phyloP scores from a whole-genome alignment of 441 rosid species.

The Metrosideros polymorpha region DNA sequence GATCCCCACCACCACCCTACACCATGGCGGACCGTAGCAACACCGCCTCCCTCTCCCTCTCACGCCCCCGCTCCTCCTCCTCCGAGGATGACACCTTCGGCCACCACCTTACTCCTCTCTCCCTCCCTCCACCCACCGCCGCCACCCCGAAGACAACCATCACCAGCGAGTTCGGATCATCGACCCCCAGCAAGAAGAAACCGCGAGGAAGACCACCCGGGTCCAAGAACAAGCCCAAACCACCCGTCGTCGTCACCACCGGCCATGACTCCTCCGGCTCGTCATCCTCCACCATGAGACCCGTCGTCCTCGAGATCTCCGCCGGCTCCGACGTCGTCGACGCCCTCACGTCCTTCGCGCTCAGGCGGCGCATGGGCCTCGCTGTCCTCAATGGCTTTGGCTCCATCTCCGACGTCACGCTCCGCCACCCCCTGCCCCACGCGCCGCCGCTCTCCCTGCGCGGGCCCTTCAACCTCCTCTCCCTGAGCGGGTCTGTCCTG shows the following conservation, averaged over 20 bases:
- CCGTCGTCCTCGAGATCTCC: slow-evolving; percentile 31
- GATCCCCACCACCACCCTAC: not conserved
- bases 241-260: slow-evolving; percentile 20
- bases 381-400: slow-evolving; percentile 27
- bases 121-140: not conserved
- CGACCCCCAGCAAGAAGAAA: slow-evolving; percentile 5
- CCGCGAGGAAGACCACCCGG: slow-evolving; percentile 42
- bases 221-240: slow-evolving; percentile 46
- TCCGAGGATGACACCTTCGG: slow-evolving; percentile 18
- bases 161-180: not conserved
- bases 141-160: not conserved
- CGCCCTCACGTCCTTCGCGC: slow-evolving; percentile 16
- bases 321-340: slow-evolving; percentile 32
- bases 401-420: slow-evolving; percentile 24
- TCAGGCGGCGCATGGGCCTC: slow-evolving; percentile 13
- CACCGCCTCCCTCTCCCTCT: slow-evolving; percentile 10
- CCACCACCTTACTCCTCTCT: slow-evolving; percentile 12
- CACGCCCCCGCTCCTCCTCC: slow-evolving; percentile 12
- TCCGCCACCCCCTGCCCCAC: slow-evolving; percentile 27
- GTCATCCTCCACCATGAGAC: slow-evolving; percentile 18
- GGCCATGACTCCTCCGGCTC: slow-evolving; percentile 6
- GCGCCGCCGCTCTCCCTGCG: slow-evolving; percentile 16
- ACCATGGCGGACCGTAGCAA: slow-evolving; percentile 26
- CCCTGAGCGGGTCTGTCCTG: slow-evolving; percentile 27
- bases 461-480: slow-evolving; percentile 29